Percentiles rank a stretch among this genome's conserved stretches.
Evolutionary conservation across 805 yeast genomes (phyloP).

Genomic region (Saccharomycopsis fermentans): DNA sequence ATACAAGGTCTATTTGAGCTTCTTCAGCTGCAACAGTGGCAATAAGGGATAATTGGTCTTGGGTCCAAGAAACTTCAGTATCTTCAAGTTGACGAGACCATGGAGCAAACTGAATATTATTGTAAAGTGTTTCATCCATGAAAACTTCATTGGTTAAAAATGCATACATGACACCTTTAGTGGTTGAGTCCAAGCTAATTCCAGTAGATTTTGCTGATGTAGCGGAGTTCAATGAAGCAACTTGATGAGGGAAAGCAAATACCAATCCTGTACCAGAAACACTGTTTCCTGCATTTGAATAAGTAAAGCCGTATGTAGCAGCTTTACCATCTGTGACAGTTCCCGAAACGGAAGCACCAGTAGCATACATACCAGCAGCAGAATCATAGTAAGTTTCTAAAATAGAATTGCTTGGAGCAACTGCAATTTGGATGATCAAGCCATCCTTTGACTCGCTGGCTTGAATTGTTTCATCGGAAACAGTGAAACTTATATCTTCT

Average conservation of each 20-base stretch:
- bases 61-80: constrained; percentile 23
- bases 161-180: constrained; percentile 38
- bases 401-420: constrained; percentile 3
- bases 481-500: constrained; percentile 23
- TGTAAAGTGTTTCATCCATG: constrained; percentile 33
- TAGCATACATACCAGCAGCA: constrained; percentile 55
- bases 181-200: constrained; percentile 38
- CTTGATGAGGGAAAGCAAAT: constrained; percentile 65
- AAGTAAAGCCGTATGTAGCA: constrained; percentile 34
- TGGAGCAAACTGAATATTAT: constrained; percentile 37
- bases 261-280: constrained; percentile 36
- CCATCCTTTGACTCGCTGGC: constrained; percentile 38
- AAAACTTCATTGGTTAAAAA: constrained; percentile 34
- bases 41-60: constrained; percentile 25
- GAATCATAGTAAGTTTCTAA: constrained; percentile 37
- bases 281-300: constrained; percentile 36
- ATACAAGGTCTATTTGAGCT: constrained; percentile 31
- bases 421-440: constrained; percentile 49
- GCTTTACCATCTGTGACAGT: constrained; percentile 28
- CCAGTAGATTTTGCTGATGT: constrained; percentile 26
- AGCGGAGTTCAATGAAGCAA: constrained; percentile 30
- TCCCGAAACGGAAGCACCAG: constrained; percentile 36
- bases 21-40: constrained; percentile 28
- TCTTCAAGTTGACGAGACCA: constrained; percentile 25
- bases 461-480: constrained; percentile 31